Conservation (phyloP, 106 monocot species). For the Phalaenopsis aphrodite region DNA sequence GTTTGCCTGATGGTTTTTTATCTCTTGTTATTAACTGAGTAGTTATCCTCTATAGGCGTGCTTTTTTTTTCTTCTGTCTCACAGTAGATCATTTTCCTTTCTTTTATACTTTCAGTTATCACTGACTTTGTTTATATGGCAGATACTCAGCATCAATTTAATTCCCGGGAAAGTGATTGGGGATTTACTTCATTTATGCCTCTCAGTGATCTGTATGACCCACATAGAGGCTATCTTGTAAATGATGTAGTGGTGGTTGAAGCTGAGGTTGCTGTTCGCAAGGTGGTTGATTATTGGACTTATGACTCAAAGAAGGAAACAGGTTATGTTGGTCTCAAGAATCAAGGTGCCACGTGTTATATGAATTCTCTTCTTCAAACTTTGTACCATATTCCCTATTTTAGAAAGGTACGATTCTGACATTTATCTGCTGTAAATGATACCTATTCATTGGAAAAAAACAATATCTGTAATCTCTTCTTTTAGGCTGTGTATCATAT, state of each 20-base stretch:
- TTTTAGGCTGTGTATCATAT: constrained; percentile 42
- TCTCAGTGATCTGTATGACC: constrained; percentile 57
- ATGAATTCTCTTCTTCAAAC: constrained; percentile 74
- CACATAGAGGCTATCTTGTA: constrained; percentile 41
- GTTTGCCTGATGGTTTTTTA: neutral
- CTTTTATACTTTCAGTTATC: neutral
- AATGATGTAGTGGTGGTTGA: constrained; percentile 49
- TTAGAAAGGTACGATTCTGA: constrained; percentile 42
- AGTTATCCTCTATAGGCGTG: neutral
- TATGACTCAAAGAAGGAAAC: constrained; percentile 71
- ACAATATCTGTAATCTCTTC: neutral
- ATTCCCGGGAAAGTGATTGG: constrained; percentile 68
- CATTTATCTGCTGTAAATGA: neutral
- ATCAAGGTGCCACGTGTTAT: constrained; percentile 73
- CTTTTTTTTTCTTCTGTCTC: neutral
- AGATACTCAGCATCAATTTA: constrained; percentile 67
- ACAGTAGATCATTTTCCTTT: neutral
- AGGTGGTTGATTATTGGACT: constrained; percentile 48
- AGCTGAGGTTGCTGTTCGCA: constrained; percentile 59
- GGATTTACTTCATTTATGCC: constrained; percentile 75
- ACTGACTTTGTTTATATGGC: constrained; percentile 2
- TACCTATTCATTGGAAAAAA: neutral
- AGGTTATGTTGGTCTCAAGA: constrained; percentile 70
- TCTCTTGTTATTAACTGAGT: neutral
- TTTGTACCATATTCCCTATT: constrained; percentile 65